Evolutionary conservation across 1,284 basidiomycete genomes (phyloP).

Genomic region (Somion occarium): DNA sequence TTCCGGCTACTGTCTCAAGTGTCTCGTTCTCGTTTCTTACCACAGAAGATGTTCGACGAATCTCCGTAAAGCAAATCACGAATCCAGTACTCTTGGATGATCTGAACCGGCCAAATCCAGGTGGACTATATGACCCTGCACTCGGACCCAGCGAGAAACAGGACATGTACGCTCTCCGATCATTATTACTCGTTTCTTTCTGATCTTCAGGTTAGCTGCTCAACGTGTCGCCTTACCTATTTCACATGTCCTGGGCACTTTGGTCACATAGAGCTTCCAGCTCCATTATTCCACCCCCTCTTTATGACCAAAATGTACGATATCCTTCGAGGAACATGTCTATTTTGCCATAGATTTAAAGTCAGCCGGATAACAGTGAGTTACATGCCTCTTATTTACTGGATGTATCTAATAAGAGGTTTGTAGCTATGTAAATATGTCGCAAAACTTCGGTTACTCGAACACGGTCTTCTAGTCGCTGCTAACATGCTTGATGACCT

Average conservation of each 20-base stretch:
- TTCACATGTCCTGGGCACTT: conserved; percentile 98
- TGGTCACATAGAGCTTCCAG: conserved; percentile 97
- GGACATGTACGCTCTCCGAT: conserved; percentile 69
- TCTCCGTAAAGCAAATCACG: conserved; percentile 95
- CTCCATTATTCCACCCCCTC: conserved; percentile 94
- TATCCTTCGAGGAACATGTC: conserved; percentile 85
- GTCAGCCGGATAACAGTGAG: conserved; percentile 72
- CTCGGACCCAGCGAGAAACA: conserved; percentile 86
- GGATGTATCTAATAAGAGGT: neutral
- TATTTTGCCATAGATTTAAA: conserved; percentile 96
- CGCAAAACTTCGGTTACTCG: conserved; percentile 86
- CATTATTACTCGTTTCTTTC: neutral
- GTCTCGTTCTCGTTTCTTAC: conserved; percentile 95
- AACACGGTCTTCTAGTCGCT: conserved; percentile 85
- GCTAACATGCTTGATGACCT: conserved; percentile 76
- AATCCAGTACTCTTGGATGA: conserved; percentile 95
- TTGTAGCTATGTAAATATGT: conserved; percentile 75
- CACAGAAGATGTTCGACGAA: conserved; percentile 85
- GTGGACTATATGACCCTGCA: conserved; percentile 94
- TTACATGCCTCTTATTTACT: conserved; percentile 12
- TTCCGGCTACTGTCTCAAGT: conserved; percentile 81
- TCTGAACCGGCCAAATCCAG: conserved; percentile 86
- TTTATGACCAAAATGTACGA: conserved; percentile 95
- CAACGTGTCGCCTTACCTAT: conserved; percentile 89
- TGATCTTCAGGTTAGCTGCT: conserved; percentile 56